Evolutionary conservation across 2,329 filamentous ascomycete species (phyloP).

Genomic region (Aureobasidium pullulans): DNA sequence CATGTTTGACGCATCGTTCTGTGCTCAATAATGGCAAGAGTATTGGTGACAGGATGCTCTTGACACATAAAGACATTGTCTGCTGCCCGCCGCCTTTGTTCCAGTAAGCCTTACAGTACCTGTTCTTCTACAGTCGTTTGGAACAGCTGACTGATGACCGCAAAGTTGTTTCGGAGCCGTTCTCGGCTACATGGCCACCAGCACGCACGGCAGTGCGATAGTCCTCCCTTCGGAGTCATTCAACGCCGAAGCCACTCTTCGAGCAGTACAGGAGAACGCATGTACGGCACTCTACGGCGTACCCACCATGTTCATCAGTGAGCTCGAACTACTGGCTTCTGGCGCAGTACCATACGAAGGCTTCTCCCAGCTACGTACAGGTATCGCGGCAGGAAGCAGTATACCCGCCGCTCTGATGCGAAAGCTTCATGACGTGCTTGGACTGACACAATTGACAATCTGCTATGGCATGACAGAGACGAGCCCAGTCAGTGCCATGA

Average conservation of each 20-base stretch:
- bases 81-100: slow-evolving; percentile 54
- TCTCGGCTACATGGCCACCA: slow-evolving; percentile 92
- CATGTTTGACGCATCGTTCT: slow-evolving; percentile 75
- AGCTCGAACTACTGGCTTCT: slow-evolving; percentile 66
- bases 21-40: slow-evolving; percentile 88
- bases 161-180: slow-evolving; percentile 75
- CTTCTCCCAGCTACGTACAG: slow-evolving; percentile 59
- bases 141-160: not conserved
- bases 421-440: slow-evolving; percentile 63
- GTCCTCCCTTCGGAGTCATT: slow-evolving; percentile 85
- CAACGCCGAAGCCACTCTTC: slow-evolving; percentile 65
- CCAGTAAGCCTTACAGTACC: slow-evolving; percentile 28
- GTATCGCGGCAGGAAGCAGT: slow-evolving; percentile 82
- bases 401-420: slow-evolving; percentile 78
- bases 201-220: slow-evolving; percentile 72
- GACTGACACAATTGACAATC: slow-evolving; percentile 76
- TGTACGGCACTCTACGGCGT: slow-evolving; percentile 77
- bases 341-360: slow-evolving; percentile 30
- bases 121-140: not conserved
- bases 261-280: slow-evolving; percentile 54
- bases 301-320: slow-evolving; percentile 87
- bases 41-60: slow-evolving; percentile 77
- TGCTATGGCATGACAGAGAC: slow-evolving; percentile 98
- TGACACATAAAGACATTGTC: slow-evolving; percentile 63
- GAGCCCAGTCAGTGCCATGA: slow-evolving; percentile 68